Evolutionary conservation across 306 rosid species (phyloP), one percentile per base, ranked within the genome.

Genomic region (Quercus alba): DNA sequence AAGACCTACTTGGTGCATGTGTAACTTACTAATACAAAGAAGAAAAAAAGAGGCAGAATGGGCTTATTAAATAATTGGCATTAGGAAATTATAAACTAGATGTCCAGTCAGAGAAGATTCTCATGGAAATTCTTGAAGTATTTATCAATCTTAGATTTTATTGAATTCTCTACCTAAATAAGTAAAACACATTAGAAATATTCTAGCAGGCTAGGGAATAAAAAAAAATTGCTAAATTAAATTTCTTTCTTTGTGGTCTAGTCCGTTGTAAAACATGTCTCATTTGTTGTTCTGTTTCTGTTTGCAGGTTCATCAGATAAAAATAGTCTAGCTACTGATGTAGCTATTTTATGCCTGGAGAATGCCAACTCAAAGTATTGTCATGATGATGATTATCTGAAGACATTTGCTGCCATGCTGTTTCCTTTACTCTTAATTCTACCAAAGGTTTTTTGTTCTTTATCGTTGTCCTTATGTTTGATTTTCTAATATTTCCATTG

Each of bases 361-460:
- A 90, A 83, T 33, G 87, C 88, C 75, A 81, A 86, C 25, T 81
- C 87, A 51, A 76, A 74, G 79, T 81, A 75, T 56, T 66, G 44
- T 44, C 86, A 78, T 80, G 82, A 63, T 73, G 56, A 38, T 56
- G 86, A 89, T 58, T 61, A 77, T 84, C 69, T 84, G 81, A 75
- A 85, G 78, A 84, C 18, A 49, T 35, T 87, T 56, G 88, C 90
- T 86, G 87, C 87, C 30, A 75, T 90, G 92, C 83, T 89, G 41
- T 93, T 90, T 84, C 97, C 99, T 8, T 57, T 93, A 61, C 97
- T 94, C 77, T 73, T 94, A 81, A 80, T 87, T 83, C 80, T 83
- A 63, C 97, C 92, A 58, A 92, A 94, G 99, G 99, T 94, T 73
- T 63, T 61, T 75, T 84, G 56, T 30, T 69, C 63, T 68, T 81